These are phyloP conservation scores for Lumnitzera littorea DNA, from an alignment of 345 rosid genomes.

Conservation along the genomic window DNA sequence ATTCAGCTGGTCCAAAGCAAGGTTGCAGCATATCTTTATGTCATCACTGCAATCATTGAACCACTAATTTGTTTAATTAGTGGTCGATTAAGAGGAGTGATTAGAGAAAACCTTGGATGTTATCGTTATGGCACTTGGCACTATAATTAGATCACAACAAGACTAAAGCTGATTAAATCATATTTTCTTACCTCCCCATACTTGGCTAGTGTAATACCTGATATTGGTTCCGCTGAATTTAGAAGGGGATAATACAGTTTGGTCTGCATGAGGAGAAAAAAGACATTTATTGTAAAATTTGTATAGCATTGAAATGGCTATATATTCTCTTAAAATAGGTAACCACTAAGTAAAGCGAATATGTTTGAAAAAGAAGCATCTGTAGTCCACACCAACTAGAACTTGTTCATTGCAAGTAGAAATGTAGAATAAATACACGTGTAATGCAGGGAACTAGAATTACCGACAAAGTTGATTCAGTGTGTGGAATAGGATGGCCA, in stretches of 20 bases:
- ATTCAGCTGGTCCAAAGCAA: slow-evolving; percentile 28
- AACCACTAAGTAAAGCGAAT: too few relatives aligned
- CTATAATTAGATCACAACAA: too few relatives aligned
- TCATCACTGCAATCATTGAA: slow-evolving; percentile 55
- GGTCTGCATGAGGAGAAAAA: slow-evolving; percentile 22
- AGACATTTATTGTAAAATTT: not conserved
- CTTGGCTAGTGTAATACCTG: slow-evolving; percentile 47
- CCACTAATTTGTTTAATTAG: slow-evolving; percentile 45
- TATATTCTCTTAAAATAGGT: too few relatives aligned
- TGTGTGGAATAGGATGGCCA: slow-evolving; percentile 29
- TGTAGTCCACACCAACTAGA: not conserved
- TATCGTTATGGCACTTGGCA: too few relatives aligned
- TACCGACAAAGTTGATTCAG: slow-evolving; percentile 19
- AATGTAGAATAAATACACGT: too few relatives aligned
- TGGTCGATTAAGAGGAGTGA: slow-evolving; percentile 9
- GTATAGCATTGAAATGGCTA: too few relatives aligned
- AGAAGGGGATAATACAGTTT: slow-evolving; percentile 39
- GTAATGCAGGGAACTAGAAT: not conserved
- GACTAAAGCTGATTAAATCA: not conserved
- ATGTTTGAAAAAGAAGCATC: too few relatives aligned
- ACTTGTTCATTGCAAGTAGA: not conserved
- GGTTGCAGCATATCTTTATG: slow-evolving; percentile 40
- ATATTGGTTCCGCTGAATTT: slow-evolving; percentile 18
- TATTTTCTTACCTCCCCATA: slow-evolving; percentile 43
- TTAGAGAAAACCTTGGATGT: too few relatives aligned